phyloP scores from a whole-genome alignment of 306 rosid species.

The Geum urbanum region DNA sequence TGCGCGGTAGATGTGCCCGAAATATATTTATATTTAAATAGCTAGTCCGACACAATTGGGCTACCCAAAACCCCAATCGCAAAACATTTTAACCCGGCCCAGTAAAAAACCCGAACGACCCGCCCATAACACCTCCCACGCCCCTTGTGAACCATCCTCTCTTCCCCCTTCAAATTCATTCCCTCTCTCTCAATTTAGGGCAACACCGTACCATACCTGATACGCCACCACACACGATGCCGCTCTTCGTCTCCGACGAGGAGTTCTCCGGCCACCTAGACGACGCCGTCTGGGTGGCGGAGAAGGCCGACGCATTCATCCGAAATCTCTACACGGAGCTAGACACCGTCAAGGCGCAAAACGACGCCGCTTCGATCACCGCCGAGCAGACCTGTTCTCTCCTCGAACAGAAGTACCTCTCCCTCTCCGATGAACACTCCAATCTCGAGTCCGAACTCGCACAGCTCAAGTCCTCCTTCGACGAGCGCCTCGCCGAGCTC shows the following conservation, averaged over 20 bases:
- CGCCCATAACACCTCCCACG: too few relatives aligned
- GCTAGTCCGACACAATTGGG: too few relatives aligned
- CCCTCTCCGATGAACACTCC: conserved; percentile 70
- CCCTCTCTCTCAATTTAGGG: conserved; percentile 9
- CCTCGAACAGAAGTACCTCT: conserved; percentile 85
- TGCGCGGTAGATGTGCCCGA: too few relatives aligned
- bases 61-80: too few relatives aligned
- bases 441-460: conserved; percentile 55
- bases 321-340: conserved; percentile 65
- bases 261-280: conserved; percentile 63
- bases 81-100: too few relatives aligned
- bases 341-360: conserved; percentile 70
- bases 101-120: too few relatives aligned
- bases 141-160: background rate
- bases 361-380: conserved; percentile 78
- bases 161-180: background rate
- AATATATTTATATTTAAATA: too few relatives aligned
- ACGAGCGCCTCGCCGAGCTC: conserved; percentile 32
- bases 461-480: conserved; percentile 55
- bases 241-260: conserved; percentile 73
- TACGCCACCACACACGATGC: conserved; percentile 18
- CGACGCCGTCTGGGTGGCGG: conserved; percentile 53
- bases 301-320: conserved; percentile 79
- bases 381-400: conserved; percentile 95
- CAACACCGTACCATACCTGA: background rate